Conservation (phyloP, 768 basidiomycete species). For the Chiua virens region DNA sequence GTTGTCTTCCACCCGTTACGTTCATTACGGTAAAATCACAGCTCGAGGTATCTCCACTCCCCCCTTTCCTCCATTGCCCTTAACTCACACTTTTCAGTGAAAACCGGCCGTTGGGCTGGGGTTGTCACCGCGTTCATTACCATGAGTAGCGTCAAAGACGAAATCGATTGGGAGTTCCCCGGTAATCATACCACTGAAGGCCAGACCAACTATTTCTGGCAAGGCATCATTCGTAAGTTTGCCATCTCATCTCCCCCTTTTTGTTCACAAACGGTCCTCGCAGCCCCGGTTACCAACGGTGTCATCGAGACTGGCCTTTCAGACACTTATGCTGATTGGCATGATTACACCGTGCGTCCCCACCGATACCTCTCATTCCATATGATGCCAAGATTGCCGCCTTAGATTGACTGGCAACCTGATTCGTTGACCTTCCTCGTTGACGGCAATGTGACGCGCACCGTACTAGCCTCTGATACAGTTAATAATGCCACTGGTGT, state of each 20-base stretch:
- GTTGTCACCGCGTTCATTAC: conserved; percentile 85
- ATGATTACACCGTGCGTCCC: conserved; percentile 67
- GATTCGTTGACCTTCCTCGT: conserved; percentile 64
- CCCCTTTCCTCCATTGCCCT: not conserved
- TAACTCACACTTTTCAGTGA: conserved; percentile 46
- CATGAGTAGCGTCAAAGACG: conserved; percentile 82
- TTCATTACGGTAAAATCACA: conserved; percentile 80
- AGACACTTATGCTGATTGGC: conserved; percentile 71
- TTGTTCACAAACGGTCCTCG: not conserved
- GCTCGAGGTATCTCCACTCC: conserved; percentile 44
- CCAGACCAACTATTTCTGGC: conserved; percentile 84
- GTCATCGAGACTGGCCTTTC: conserved; percentile 44
- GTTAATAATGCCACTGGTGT: conserved; percentile 52
- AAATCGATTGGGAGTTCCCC: conserved; percentile 88
- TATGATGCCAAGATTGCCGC: not conserved
- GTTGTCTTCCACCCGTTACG: conserved; percentile 74
- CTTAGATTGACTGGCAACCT: conserved; percentile 80
- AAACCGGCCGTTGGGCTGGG: conserved; percentile 77
- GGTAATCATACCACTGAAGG: conserved; percentile 59
- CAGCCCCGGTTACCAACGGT: conserved; percentile 52
- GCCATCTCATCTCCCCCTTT: not conserved
- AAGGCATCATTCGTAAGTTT: conserved; percentile 62
- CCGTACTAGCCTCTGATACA: conserved; percentile 59
- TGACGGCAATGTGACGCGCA: conserved; percentile 72
- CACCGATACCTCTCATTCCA: not conserved